phyloP scores from a whole-genome alignment of 2,329 filamentous ascomycete genomes.

The Cladosporium oxysporum region DNA sequence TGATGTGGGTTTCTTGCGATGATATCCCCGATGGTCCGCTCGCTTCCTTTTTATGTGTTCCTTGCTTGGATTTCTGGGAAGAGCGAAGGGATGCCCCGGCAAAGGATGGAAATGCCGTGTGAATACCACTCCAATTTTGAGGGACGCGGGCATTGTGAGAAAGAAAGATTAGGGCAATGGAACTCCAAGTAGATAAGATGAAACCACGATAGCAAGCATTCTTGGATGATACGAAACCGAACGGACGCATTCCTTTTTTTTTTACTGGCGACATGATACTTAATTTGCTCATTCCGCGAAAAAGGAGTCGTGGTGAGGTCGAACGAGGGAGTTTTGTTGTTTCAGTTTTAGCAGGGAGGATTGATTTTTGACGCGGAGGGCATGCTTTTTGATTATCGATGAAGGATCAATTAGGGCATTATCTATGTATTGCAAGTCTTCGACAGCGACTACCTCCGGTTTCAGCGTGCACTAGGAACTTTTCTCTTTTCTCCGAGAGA shows the following conservation, averaged over 20 bases:
- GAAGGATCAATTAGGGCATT: not conserved
- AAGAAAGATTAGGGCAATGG: not conserved
- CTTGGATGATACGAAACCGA: not conserved
- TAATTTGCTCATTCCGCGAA: not conserved
- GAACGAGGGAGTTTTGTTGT: not conserved
- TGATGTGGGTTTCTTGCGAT: constrained; percentile 5
- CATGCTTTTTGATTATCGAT: not conserved
- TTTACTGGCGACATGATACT: not conserved
- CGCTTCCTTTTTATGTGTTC: not conserved
- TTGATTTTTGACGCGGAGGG: not conserved
- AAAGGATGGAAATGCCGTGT: not conserved
- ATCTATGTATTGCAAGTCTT: not conserved
- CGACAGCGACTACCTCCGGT: too few relatives aligned
- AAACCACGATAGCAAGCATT: not conserved
- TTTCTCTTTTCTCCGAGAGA: not conserved
- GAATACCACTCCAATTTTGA: not conserved
- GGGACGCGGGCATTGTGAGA: not conserved
- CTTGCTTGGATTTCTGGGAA: not conserved
- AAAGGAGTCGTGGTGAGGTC: not conserved
- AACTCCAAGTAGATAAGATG: not conserved
- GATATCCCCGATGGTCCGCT: constrained; percentile 12
- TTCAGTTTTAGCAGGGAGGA: not conserved
- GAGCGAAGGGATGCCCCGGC: not conserved
- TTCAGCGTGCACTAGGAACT: not conserved
- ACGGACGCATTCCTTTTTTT: too few relatives aligned